phyloP scores from a whole-genome alignment of 768 basidiomycete species.

The Phanerodontia chrysosporium region DNA sequence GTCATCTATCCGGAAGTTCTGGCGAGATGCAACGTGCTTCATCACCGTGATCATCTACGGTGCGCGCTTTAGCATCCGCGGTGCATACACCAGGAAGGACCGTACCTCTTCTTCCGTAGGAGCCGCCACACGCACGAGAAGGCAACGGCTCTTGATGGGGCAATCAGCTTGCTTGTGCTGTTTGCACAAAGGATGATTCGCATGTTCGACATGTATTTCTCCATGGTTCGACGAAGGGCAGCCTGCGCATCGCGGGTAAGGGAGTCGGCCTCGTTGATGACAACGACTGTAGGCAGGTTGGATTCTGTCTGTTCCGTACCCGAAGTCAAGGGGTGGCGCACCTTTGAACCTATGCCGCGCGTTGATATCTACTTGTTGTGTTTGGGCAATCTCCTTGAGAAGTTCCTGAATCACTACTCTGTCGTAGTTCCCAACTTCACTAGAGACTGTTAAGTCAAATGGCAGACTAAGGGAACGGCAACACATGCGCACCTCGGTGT shows the following conservation, averaged over 20 bases:
- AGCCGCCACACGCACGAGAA: conserved; percentile 90
- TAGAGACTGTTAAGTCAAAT: conserved; percentile 27
- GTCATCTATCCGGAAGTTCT: conserved; percentile 72
- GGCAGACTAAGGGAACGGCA: not conserved
- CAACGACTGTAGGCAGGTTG: conserved; percentile 59
- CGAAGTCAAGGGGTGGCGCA: conserved; percentile 29
- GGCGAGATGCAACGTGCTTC: conserved; percentile 71
- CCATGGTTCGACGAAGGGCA: conserved; percentile 95
- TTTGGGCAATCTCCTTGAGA: conserved; percentile 97
- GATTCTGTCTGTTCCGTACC: not conserved
- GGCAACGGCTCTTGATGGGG: conserved; percentile 92
- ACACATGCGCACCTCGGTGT: conserved; percentile 74
- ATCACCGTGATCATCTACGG: conserved; percentile 78
- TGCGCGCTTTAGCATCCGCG: too few species aligned
- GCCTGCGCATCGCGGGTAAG: conserved; percentile 96
- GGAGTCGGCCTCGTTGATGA: conserved; percentile 97
- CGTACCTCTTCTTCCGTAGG: conserved; percentile 74
- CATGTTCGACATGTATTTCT: conserved; percentile 98
- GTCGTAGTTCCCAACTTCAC: conserved; percentile 95
- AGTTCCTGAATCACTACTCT: conserved; percentile 94
- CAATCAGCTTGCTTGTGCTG: conserved; percentile 92
- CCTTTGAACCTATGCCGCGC: conserved; percentile 98
- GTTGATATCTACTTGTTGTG: conserved; percentile 93
- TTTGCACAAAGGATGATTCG: conserved; percentile 95
- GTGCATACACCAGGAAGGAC: too few species aligned